Base-by-base conservation (phyloP, 768 basidiomycete genomes). In the Suillus subaureus region DNA sequence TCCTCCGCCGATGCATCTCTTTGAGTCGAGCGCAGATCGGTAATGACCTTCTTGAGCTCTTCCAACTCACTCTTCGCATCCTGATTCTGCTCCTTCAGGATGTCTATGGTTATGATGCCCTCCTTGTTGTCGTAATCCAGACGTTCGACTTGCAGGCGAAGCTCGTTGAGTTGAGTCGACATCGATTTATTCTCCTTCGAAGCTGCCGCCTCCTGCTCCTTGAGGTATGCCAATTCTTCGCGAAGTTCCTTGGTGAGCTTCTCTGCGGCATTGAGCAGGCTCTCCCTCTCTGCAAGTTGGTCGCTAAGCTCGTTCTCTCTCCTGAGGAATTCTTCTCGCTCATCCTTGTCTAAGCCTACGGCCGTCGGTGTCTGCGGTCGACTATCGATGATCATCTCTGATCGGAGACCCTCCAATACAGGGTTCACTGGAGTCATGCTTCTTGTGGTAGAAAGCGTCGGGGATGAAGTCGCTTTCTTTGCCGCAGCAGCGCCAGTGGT, bases 281-380 rank as follows among this genome's bases (percentile, higher is more conserved):
- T 88, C 81, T 99, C 97, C 82, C 86, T 93, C 81, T 98, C 97
- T 4, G 94, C 93, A 52, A 99, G 83, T 70, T 89, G 83, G 77
- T 99, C 97, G 67, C 90, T 96, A 63, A 99, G 83, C 77, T 99
- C 97, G 71, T 99, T 99, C 84, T 99, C 97, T 67, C 97, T 80
- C 75, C 88, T 89, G 78, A 99, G 79, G 85, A 99, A 99, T 61
- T 99, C 97, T 69, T 99, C 97, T 65, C 96, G 82, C 79, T 99
- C 97, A 72, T 99, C 97, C 81, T 96, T 95, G 69, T 97, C 96
- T 70, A 99, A 76, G 26, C 90, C 89, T 62, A 92, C 84, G 49
- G 91, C 91, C 8, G 93, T 93, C 16, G 97, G 97, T 18, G 97
- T 99, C 74, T 93, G 92, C 31, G 97, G 96, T 64, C 97, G 82